A percentile compares a stretch with the other conserved stretches of the same genome.
These are phyloP conservation scores for Pseudonitzschia delicatissima DNA, from an alignment of 108 stramenopile species.

Conservation along the genomic window DNA sequence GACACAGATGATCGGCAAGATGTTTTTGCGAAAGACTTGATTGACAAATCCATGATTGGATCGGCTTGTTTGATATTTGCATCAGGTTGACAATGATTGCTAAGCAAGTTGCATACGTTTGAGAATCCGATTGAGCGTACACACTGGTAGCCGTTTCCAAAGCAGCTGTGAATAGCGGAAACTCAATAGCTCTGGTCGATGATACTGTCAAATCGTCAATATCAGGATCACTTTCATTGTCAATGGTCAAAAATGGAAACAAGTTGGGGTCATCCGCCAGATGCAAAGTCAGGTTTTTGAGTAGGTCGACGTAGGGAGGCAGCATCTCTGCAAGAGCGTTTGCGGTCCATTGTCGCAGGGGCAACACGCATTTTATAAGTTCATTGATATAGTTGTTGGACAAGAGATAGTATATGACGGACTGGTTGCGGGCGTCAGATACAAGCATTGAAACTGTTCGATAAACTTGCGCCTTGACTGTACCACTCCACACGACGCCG, in stretches of 20 bases:
- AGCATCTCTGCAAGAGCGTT: conserved; percentile 70
- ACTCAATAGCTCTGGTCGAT: conserved; percentile 11
- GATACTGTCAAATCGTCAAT: background rate
- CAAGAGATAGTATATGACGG: conserved; percentile 69
- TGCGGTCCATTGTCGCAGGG: conserved; percentile 71
- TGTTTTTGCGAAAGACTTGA: conserved; percentile 27
- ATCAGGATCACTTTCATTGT: background rate
- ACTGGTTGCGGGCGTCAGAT: conserved; percentile 46
- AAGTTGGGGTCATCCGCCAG: conserved; percentile 50
- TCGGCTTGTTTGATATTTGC: conserved; percentile 44
- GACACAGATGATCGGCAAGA: conserved; percentile 40
- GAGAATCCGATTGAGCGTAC: conserved; percentile 55
- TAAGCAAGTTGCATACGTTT: conserved; percentile 58
- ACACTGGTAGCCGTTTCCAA: conserved; percentile 53
- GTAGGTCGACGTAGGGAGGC: conserved; percentile 66
- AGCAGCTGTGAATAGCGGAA: conserved; percentile 69
- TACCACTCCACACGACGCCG: conserved; percentile 62
- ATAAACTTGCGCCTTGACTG: conserved; percentile 75
- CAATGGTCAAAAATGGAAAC: conserved; percentile 40
- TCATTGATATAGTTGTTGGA: conserved; percentile 84
- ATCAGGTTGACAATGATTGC: conserved; percentile 66
- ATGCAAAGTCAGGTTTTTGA: conserved; percentile 61
- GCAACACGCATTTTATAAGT: conserved; percentile 61
- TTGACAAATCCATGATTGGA: conserved; percentile 48
- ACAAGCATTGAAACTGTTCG: conserved; percentile 59